Base-by-base conservation (phyloP, 2,329 filamentous ascomycete genomes). In the Pleoardoris graminearum region DNA sequence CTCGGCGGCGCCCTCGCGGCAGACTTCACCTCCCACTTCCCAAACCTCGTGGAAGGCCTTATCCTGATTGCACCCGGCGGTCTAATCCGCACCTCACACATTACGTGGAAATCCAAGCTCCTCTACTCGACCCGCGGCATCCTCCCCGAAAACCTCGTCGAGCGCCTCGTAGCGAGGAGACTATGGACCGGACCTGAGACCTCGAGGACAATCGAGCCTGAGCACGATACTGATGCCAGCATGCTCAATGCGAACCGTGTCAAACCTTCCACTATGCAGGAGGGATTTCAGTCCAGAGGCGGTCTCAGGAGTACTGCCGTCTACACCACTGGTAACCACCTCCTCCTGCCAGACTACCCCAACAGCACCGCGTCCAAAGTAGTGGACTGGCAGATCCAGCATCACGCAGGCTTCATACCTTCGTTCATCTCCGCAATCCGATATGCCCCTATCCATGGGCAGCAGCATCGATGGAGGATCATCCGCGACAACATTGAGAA, bases 11-110 rank as follows among this genome's bases (percentile, higher is more conserved):
- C 87, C 12, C 82, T 95, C 35, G 81, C 83, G 1, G 85, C 84
- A 8, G 80, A 85, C 17, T 93, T 94, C 66, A 82, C 88, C 1
- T 80, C 82, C 1, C 84, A 84, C 66, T 89, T 90, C 64, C 84
- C 88, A 0, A 73, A 82, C 42, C 77, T 93, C 50, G 80, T 96
- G 12, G 80, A 81, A 11, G 83, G 81, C 8, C 78, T 97, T 19
- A 79, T 94, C 10, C 81, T 96, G 5, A 81, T 97, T 36, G 90
- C 91, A 0, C 91, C 92, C 0, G 81, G 86, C 0, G 92, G 92
- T 0, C 78, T 96, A 38, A 83, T 96, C 43, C 81, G 88, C n/a
- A 72, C 76, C 4, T 75, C 76, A 12, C 84, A 88, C 63, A 80
- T 90, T 51, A 80, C 81, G 52, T 81, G 81, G 71, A 78, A 79